Evolutionary conservation across 805 yeast species (phyloP).

Genomic region (Suhomyces sp.): DNA sequence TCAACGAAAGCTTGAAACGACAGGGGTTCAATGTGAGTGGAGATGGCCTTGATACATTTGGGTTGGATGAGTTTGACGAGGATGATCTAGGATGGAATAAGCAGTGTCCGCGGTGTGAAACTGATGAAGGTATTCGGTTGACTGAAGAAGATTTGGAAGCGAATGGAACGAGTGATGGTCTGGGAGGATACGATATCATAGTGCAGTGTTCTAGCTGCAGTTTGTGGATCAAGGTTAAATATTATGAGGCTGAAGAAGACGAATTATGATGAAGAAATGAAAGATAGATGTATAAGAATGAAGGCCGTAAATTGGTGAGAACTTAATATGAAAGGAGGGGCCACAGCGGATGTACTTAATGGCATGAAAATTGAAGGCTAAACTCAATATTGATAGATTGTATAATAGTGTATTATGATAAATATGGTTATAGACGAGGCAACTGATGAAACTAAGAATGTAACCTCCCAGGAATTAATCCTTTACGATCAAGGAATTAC

Average conservation of each 20-base stretch:
- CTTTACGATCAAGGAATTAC: too few species aligned
- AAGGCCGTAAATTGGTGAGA: too few species aligned
- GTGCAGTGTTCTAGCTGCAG: conserved; percentile 85
- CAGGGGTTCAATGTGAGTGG: conserved; percentile 48
- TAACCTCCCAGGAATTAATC: too few species aligned
- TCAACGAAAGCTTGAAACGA: conserved; percentile 33
- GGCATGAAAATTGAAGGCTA: too few species aligned
- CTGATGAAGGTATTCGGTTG: conserved; percentile 52
- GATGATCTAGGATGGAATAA: conserved; percentile 41
- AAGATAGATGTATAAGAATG: not conserved
- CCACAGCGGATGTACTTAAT: too few species aligned
- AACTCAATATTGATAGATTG: too few species aligned
- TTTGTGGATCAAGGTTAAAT: conserved; percentile 77
- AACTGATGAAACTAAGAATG: too few species aligned
- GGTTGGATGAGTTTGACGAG: conserved; percentile 60
- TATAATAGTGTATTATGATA: too few species aligned
- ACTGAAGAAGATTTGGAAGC: conserved; percentile 61
- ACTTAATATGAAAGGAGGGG: too few species aligned
- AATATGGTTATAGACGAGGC: too few species aligned
- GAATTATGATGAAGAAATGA: not conserved
- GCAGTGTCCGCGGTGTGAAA: conserved; percentile 69
- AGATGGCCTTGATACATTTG: conserved; percentile 67
- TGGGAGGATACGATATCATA: conserved; percentile 58
- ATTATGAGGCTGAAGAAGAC: conserved; percentile 46
- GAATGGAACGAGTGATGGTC: conserved; percentile 52